phyloP scores from a whole-genome alignment of 2,329 filamentous ascomycete genomes.

The Fusarium armeniacum region DNA sequence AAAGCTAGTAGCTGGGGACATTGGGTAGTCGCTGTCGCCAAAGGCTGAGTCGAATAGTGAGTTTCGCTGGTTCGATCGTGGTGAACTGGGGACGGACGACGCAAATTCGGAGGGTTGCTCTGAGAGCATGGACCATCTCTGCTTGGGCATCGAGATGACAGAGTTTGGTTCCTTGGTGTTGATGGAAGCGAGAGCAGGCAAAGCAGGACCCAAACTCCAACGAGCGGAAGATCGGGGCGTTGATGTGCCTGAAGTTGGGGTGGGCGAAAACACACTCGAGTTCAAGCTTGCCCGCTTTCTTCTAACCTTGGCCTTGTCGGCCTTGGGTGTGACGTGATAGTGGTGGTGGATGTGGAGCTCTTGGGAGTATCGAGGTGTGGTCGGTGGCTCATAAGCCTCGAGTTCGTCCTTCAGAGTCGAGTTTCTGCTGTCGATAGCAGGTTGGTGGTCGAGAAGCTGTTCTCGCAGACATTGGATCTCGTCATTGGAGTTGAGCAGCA shows the following conservation, averaged over 20 bases:
- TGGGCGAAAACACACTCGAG: constrained; percentile 72
- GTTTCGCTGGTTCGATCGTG: constrained; percentile 78
- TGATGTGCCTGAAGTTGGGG: constrained; percentile 57
- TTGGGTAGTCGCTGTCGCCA: constrained; percentile 74
- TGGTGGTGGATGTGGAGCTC: constrained; percentile 96
- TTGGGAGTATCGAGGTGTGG: constrained; percentile 64
- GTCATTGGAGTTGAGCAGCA: constrained; percentile 92
- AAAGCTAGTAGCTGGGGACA: constrained; percentile 84
- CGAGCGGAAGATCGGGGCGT: constrained; percentile 58
- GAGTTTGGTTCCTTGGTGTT: constrained; percentile 66
- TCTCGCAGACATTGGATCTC: constrained; percentile 91
- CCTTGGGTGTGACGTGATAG: constrained; percentile 79
- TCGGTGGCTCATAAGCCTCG: constrained; percentile 60
- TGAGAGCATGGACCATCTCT: constrained; percentile 71
- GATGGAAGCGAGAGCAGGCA: constrained; percentile 59
- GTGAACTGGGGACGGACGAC: constrained; percentile 86
- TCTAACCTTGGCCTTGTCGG: constrained; percentile 73
- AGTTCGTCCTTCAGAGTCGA: constrained; percentile 80
- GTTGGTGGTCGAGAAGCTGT: constrained; percentile 84
- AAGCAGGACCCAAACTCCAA: constrained; percentile 58
- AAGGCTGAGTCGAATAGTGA: constrained; percentile 83
- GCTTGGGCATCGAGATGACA: constrained; percentile 58
- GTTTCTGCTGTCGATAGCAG: constrained; percentile 63
- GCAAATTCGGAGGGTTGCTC: constrained; percentile 74
- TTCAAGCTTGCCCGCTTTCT: constrained; percentile 79